Base-by-base conservation (phyloP, 441 rosid genomes). In the Rhodomyrtus psidioides region DNA sequence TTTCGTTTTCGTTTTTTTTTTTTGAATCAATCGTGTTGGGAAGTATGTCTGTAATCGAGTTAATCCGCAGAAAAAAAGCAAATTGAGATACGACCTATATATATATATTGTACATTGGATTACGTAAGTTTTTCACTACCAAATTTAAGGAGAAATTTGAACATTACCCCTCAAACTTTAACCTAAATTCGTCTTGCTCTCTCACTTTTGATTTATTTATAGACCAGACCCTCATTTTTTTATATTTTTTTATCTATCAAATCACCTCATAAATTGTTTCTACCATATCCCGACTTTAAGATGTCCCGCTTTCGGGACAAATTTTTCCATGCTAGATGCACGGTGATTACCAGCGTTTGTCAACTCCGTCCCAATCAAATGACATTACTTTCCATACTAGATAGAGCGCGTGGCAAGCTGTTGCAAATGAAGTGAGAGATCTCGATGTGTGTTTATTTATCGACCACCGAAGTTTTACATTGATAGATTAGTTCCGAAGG, bases 1-100 rank as follows among this genome's bases (percentile, higher is more conserved):
- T 34, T 65, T 27, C 30, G 10, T 49, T 46, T 10, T 3, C 0
- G 15, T 58, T 15, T 55, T 3, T 55, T 16, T 17, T 62, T 28
- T 30, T 62, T 8, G 19, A 65, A 23, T 65, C 15, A 19, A 34
- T 34, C 4, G 8, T 9, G 2, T 34, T 42, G 24, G 21, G 21
- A 5, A 19, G 21, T 21, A 9, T 2, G 79, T 19, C 44, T 4
- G 1, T 65, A 21, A 34, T 65, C 30, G 39, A 24, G 16, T 21
- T 10, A 34, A 30, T 4, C 2, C 9, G 3, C 2, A 2, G 1
- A 30, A 19, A 65, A 30, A 19, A 0, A 1, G 4, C 9, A 12
- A 13, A 9, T 5, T 2, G 14, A 19, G 24, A 65, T 0, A 24
- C 6, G 12, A 7, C 12, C 13, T 2, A 10, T 65, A 9, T 1